These are phyloP conservation scores for Neofusicoccum kwambonambiense DNA, from an alignment of 2,329 filamentous ascomycete species.

Conservation along the genomic window DNA sequence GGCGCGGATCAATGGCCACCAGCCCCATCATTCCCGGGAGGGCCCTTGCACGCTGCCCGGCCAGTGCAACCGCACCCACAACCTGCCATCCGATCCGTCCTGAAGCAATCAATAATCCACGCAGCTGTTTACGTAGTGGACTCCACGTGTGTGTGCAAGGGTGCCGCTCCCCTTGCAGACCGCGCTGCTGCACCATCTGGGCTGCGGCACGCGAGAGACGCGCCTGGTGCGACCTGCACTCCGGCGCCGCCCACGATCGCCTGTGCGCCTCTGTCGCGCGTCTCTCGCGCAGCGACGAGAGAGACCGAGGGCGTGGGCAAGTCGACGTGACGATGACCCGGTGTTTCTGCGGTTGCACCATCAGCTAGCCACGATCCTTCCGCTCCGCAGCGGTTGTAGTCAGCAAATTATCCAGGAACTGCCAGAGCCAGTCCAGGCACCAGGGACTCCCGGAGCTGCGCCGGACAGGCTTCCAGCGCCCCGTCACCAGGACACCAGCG, in stretches of 20 bases:
- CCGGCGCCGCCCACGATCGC: not conserved
- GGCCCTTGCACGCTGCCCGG: not conserved
- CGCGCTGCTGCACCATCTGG: not conserved
- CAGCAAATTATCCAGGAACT: not conserved
- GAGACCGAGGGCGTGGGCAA: not conserved
- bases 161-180: not conserved
- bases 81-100: not conserved
- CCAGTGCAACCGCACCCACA: not conserved
- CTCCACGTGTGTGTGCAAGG: not conserved
- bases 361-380: conserved; percentile 1
- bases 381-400: not conserved
- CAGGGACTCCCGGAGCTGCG: too few relatives aligned
- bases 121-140: conserved; percentile 10
- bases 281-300: not conserved
- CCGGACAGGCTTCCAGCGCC: not conserved
- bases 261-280: not conserved
- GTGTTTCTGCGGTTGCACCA: conserved; percentile 3
- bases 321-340: not conserved
- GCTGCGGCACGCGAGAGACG: not conserved
- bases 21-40: not conserved
- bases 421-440: not conserved
- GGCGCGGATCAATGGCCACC: not conserved
- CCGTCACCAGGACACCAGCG: not conserved
- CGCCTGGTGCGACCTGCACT: not conserved
- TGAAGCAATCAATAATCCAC: not conserved